Evolutionary conservation across 805 yeast genomes (phyloP), one percentile per base, ranked within the genome.

Genomic region (Saccharomycopsis javanensis): DNA sequence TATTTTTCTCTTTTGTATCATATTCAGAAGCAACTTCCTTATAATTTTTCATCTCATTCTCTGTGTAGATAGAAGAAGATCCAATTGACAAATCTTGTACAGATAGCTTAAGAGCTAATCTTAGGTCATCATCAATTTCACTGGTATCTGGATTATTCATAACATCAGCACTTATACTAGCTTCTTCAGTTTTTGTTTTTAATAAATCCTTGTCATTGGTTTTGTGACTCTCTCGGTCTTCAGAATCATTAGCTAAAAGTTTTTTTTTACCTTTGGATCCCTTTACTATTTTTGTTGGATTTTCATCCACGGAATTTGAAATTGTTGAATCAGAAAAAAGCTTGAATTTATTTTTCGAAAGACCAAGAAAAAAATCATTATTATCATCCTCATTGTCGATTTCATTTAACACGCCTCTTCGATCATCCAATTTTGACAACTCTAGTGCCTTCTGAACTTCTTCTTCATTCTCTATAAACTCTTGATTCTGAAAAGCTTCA

Each of bases 401-500:
- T 7, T 42, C 25, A 20, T 15, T 20, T 20, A 42, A 20, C 10
- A 20, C 15, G 13, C 25, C 23, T 20, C 48, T 42, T 42, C 48
- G 23, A 23, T 27, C 35, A 20, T 57, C 59, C 20, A 50, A 13
- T 31, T 50, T 45, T 38, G 61, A 58, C n/a, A 55, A 28, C 35
- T 58, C 53, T n/a, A 58, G 18, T 4, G 61, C 58, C 20, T 31
- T 30, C 34, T 50, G 51, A 15, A 58, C 13, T 23, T 58, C 58
- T 31, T 35, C 48, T 38, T 58, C 61, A 15, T 42, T 20, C 15
- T 42, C 48, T 20, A 55, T 4, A n/a, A 28, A 33, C 25, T 46
- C 28, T n/a, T 33, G 55, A 13, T 31, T 18, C 11, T 31, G 33
- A n/a, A 30, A 45, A 15, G 46, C 54, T 15, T 55, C 55, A 20